phyloP scores from a whole-genome alignment of 1,284 basidiomycete genomes.

The Polyporus tsugae region DNA sequence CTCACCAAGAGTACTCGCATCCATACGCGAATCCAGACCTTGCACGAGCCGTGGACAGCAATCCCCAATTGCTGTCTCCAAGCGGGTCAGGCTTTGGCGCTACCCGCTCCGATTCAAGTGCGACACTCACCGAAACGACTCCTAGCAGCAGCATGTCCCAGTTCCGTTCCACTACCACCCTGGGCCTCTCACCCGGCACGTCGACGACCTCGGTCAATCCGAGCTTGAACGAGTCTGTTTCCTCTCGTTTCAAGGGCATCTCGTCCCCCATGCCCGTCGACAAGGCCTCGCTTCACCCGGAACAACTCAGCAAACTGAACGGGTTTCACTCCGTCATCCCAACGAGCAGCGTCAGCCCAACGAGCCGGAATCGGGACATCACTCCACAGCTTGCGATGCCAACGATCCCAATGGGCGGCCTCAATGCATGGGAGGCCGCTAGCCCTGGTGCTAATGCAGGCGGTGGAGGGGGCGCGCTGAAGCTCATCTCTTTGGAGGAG shows the following conservation, averaged over 20 bases:
- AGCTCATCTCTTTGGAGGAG: conserved; percentile 78
- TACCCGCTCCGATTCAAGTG: conserved; percentile 56
- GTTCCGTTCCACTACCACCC: conserved; percentile 49
- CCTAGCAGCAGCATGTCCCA: conserved; percentile 47
- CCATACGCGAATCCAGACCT: conserved; percentile 83
- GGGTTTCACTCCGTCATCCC: conserved; percentile 21
- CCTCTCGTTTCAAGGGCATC: conserved; percentile 38
- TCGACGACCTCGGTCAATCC: conserved; percentile 55
- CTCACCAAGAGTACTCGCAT: conserved; percentile 49
- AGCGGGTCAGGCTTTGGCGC: conserved; percentile 34
- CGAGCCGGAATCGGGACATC: conserved; percentile 41
- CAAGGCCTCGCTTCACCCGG: conserved; percentile 32
- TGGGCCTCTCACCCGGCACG: conserved; percentile 55
- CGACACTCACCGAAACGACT: conserved; percentile 61
- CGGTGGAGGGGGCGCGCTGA: conserved; percentile 51
- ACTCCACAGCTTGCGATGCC: conserved; percentile 42
- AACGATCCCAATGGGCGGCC: conserved; percentile 44
- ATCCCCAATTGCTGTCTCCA: conserved; percentile 46
- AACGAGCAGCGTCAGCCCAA: conserved; percentile 20
- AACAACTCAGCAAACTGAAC: conserved; percentile 28
- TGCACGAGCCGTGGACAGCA: conserved; percentile 42
- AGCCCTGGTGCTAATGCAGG: conserved; percentile 38
- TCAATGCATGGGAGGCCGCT: conserved; percentile 56
- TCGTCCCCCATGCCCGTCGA: conserved; percentile 43
- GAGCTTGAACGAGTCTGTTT: conserved; percentile 41